Conservation (phyloP, 495 filamentous ascomycete genomes). For the Apiosordaria backusii region DNA sequence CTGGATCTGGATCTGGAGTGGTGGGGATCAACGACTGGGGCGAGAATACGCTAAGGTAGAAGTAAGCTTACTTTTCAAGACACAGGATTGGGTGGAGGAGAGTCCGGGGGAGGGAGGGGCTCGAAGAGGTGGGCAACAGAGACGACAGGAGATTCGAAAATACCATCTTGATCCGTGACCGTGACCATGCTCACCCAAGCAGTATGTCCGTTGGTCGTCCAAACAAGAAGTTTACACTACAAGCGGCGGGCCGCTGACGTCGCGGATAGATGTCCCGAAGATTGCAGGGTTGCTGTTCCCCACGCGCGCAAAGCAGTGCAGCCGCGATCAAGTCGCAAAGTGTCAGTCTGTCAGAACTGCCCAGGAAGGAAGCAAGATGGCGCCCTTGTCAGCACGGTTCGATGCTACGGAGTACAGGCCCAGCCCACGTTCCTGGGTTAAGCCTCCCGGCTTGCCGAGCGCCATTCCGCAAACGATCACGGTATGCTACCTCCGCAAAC, state of each 20-base stretch:
- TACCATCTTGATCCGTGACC: neutral
- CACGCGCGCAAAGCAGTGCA: slow-evolving; percentile 5
- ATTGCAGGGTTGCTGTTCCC: slow-evolving; percentile 13
- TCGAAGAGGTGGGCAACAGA: neutral
- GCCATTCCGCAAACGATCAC: slow-evolving; percentile 29
- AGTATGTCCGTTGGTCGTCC: neutral
- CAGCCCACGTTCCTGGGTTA: slow-evolving; percentile 22
- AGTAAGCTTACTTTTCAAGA: neutral
- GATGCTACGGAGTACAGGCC: slow-evolving; percentile 11
- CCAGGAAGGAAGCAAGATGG: neutral
- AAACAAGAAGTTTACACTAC: neutral
- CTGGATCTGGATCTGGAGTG: neutral
- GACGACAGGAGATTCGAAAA: neutral
- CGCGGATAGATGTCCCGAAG: slow-evolving; percentile 15
- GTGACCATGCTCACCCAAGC: neutral
- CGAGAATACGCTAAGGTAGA: neutral
- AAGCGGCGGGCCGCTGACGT: slow-evolving; percentile 8
- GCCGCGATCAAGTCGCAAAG: slow-evolving; percentile 12
- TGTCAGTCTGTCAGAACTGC: neutral
- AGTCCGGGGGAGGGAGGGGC: neutral
- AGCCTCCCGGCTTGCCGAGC: slow-evolving; percentile 32
- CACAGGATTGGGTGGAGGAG: slow-evolving; percentile 3
- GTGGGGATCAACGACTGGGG: slow-evolving; percentile 1
- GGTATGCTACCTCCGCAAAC: slow-evolving; percentile 24
- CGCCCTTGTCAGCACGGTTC: neutral